Conservation (phyloP, 805 yeast species). For the Lipomyces lipofer region DNA sequence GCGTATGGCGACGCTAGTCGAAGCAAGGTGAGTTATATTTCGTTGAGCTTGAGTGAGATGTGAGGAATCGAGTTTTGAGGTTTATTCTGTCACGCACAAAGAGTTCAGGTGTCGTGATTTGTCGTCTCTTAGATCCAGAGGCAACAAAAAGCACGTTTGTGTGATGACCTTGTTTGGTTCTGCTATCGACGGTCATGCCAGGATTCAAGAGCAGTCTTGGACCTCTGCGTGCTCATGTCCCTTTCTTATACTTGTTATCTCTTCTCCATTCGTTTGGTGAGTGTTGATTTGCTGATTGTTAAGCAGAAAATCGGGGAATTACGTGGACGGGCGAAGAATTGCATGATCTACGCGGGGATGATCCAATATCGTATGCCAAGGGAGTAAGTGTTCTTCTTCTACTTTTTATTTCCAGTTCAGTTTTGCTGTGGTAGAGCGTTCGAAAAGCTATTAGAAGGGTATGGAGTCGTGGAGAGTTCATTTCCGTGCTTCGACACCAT, state of each 20-base stretch:
- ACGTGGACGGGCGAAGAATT: conserved; percentile 70
- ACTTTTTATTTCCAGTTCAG: background rate
- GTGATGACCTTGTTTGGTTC: too few relatives aligned
- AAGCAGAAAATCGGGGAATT: conserved; percentile 56
- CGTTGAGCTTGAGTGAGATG: background rate
- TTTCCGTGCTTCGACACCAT: background rate
- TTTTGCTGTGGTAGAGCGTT: background rate
- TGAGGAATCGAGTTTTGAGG: background rate
- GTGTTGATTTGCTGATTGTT: too few relatives aligned
- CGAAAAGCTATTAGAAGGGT: background rate
- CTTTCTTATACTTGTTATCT: background rate
- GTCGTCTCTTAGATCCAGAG: too few relatives aligned
- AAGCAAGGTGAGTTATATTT: conserved; percentile 36
- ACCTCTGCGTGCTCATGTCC: too few relatives aligned
- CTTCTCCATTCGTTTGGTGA: too few relatives aligned
- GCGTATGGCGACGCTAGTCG: conserved; percentile 29
- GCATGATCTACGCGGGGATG: conserved; percentile 95
- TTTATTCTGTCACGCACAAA: too few relatives aligned
- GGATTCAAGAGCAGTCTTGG: too few relatives aligned
- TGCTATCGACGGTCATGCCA: too few relatives aligned
- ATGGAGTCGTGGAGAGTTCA: background rate
- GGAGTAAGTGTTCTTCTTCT: conserved; percentile 29
- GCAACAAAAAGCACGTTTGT: too few relatives aligned
- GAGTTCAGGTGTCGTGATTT: too few relatives aligned
- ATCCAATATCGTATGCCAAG: conserved; percentile 89